phyloP scores from a whole-genome alignment of 306 rosid genomes.

The Prinsepia uniflora region DNA sequence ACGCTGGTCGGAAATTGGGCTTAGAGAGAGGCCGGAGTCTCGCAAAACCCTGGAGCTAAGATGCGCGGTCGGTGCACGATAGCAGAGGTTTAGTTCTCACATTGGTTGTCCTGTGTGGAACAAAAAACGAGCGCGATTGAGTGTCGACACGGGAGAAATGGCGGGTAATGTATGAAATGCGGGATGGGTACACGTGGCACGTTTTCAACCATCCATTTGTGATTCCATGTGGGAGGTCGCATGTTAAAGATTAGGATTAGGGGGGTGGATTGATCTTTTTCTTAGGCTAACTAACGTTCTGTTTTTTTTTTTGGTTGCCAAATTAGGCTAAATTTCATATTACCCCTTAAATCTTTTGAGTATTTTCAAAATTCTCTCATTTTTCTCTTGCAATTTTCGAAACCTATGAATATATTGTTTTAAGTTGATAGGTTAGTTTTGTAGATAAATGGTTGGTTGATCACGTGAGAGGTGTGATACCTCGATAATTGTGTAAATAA shows the following conservation, averaged over 20 bases:
- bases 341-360: too few relatives aligned
- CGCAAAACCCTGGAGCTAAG: neutral
- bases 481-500: too few relatives aligned
- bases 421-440: too few relatives aligned
- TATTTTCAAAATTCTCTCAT: too few relatives aligned
- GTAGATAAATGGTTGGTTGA: too few relatives aligned
- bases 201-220: neutral
- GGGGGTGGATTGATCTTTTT: too few relatives aligned
- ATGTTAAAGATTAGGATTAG: neutral
- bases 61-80: neutral
- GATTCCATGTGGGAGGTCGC: neutral
- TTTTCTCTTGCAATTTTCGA: too few relatives aligned
- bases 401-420: too few relatives aligned
- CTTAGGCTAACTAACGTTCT: too few relatives aligned
- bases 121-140: constrained; percentile 1
- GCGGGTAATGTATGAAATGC: constrained; percentile 8
- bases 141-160: neutral
- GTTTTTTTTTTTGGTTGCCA: too few relatives aligned
- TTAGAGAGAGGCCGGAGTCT: neutral
- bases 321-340: too few relatives aligned
- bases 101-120: neutral
- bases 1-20: neutral
- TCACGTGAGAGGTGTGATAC: too few relatives aligned
- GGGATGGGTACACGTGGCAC: neutral
- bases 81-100: neutral